A percentile compares a stretch with the other conserved stretches of the same genome.
Evolutionary conservation across 305 asterid genomes (phyloP).

Genomic region (Fraxinus ornus): DNA sequence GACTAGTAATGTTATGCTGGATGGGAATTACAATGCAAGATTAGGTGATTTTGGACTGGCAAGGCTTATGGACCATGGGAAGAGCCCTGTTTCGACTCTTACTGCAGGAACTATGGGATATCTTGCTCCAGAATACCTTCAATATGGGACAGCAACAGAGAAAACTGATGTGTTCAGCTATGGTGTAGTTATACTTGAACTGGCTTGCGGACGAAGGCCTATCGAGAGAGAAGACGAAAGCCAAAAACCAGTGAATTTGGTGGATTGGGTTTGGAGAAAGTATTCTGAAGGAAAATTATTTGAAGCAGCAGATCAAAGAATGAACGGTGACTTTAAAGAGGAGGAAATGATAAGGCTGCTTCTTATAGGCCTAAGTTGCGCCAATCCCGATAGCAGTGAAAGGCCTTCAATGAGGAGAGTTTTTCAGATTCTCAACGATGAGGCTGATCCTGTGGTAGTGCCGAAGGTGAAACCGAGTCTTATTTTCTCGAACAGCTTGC

Average conservation of each 20-base stretch:
- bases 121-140: conserved; percentile 49
- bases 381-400: conserved; percentile 36
- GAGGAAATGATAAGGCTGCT: conserved; percentile 37
- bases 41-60: conserved; percentile 55
- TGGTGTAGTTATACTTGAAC: conserved; percentile 44
- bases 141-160: conserved; percentile 50
- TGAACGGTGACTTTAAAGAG: conserved; percentile 37
- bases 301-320: conserved; percentile 30
- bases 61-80: conserved; percentile 50
- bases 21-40: conserved; percentile 37
- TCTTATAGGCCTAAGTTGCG: conserved; percentile 46
- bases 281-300: conserved; percentile 36
- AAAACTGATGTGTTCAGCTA: conserved; percentile 47
- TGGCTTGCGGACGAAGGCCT: conserved; percentile 51
- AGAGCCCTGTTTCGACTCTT: conserved; percentile 52
- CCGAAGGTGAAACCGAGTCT: conserved; percentile 42
- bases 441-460: conserved; percentile 39
- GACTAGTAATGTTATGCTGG: conserved; percentile 52
- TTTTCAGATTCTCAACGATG: conserved; percentile 37
- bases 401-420: conserved; percentile 52
- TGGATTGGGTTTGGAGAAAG: conserved; percentile 51
- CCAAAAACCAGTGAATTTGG: conserved; percentile 42
- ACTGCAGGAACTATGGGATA: conserved; percentile 61
- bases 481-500: conserved; percentile 38
- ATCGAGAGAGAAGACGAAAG: conserved; percentile 45